Conservation (phyloP, 345 rosid species). For the Camelina sativa region DNA sequence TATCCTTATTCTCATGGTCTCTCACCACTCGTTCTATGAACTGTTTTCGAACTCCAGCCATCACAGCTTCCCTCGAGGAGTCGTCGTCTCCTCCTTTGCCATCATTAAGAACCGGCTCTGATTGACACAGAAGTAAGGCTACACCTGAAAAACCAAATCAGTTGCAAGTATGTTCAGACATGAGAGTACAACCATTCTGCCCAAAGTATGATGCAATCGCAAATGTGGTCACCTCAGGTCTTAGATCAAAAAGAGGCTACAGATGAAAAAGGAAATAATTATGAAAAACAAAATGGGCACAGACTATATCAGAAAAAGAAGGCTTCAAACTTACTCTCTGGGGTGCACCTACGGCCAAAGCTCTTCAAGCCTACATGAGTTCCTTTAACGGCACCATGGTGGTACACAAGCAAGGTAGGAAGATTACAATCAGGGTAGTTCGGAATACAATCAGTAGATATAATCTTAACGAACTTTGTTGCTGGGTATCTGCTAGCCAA, state of each 20-base stretch:
- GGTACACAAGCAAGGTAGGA: conserved; percentile 89
- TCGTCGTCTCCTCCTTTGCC: conserved; percentile 76
- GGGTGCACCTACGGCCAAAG: conserved; percentile 91
- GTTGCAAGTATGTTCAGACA: conserved; percentile 29
- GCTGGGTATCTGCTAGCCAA: conserved; percentile 81
- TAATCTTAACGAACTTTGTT: conserved; percentile 93
- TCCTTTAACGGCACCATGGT: conserved; percentile 85
- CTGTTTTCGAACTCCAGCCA: conserved; percentile 81
- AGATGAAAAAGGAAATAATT: neutral
- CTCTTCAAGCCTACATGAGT: conserved; percentile 79
- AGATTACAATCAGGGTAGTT: conserved; percentile 90
- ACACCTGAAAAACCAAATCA: conserved; percentile 61
- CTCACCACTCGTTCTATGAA: conserved; percentile 84
- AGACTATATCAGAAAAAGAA: conserved; percentile 6
- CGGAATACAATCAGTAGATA: conserved; percentile 96
- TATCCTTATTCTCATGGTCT: conserved; percentile 70
- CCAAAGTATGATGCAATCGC: neutral
- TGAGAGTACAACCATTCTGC: conserved; percentile 13
- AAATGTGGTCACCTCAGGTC: neutral
- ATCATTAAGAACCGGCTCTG: conserved; percentile 89
- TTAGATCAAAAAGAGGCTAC: conserved; percentile 17
- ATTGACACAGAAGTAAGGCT: conserved; percentile 89
- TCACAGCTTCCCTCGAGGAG: conserved; percentile 76
- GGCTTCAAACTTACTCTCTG: conserved; percentile 66
- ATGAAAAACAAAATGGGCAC: conserved; percentile 1